These are phyloP conservation scores for Debaryomycetaceae sp. DNA, from an alignment of 1,139 yeast genomes.

Conservation along the genomic window DNA sequence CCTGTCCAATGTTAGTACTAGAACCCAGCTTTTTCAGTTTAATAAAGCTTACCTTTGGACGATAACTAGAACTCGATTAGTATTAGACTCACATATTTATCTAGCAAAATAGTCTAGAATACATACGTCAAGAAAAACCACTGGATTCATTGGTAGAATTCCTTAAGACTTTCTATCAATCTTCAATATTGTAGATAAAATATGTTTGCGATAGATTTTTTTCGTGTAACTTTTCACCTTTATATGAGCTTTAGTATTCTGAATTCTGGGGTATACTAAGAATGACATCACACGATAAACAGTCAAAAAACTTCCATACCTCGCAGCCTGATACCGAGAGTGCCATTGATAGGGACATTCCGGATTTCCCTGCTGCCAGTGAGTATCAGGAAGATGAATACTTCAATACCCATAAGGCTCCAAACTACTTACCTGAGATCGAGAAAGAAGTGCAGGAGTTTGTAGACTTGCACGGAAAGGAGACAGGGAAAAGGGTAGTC, in stretches of 20 bases:
- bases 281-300: conserved; percentile 3
- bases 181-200: too few species aligned
- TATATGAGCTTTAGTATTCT: background rate
- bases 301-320: conserved; percentile 41
- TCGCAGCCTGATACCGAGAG: conserved; percentile 66
- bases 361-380: conserved; percentile 78
- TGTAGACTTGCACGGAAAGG: conserved; percentile 42
- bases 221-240: background rate
- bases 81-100: background rate
- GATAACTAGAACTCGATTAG: background rate
- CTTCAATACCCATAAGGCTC: conserved; percentile 69
- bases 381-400: conserved; percentile 70
- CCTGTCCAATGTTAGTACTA: background rate
- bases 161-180: background rate
- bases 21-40: background rate
- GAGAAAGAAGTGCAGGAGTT: conserved; percentile 57
- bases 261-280: conserved; percentile 5
- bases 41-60: background rate
- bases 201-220: too few species aligned
- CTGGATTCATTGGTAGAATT: conserved; percentile 17
- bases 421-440: conserved; percentile 66
- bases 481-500: conserved; percentile 54
- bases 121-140: conserved; percentile 39
- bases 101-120: background rate
- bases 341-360: conserved; percentile 77